phyloP scores from a whole-genome alignment of 129 eudicot genomes.

The Lonicera japonica region DNA sequence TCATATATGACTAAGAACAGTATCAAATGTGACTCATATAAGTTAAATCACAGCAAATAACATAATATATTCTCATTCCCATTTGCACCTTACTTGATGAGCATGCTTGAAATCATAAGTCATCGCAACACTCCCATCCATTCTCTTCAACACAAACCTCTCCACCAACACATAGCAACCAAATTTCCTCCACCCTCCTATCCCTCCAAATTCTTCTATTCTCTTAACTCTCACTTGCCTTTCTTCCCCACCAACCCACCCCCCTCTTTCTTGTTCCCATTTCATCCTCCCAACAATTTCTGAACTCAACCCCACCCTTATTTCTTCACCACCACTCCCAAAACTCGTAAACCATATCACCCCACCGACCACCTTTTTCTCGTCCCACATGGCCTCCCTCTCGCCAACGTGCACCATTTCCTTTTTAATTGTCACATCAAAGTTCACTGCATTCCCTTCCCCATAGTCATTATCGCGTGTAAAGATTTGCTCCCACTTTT shows the following conservation, averaged over 20 bases:
- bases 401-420: constrained; percentile 39
- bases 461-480: constrained; percentile 16
- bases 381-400: constrained; percentile 37
- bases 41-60: no score
- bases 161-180: constrained; percentile 69
- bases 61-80: constrained; percentile 23
- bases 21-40: no score
- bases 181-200: constrained; percentile 34
- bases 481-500: constrained; percentile 56
- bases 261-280: constrained; percentile 41
- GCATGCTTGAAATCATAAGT: constrained; percentile 44
- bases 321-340: neutral
- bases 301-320: constrained; percentile 21
- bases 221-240: constrained; percentile 28
- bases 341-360: constrained; percentile 21
- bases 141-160: constrained; percentile 57
- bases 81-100: constrained; percentile 35
- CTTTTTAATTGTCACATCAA: constrained; percentile 22
- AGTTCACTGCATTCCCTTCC: constrained; percentile 11
- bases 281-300: constrained; percentile 35
- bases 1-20: no score
- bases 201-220: constrained; percentile 32
- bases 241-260: constrained; percentile 24
- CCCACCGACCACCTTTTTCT: constrained; percentile 22
- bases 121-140: constrained; percentile 64